Evolutionary conservation across 1,139 yeast genomes (phyloP).

Genomic region (Nematodospora anomalae): DNA sequence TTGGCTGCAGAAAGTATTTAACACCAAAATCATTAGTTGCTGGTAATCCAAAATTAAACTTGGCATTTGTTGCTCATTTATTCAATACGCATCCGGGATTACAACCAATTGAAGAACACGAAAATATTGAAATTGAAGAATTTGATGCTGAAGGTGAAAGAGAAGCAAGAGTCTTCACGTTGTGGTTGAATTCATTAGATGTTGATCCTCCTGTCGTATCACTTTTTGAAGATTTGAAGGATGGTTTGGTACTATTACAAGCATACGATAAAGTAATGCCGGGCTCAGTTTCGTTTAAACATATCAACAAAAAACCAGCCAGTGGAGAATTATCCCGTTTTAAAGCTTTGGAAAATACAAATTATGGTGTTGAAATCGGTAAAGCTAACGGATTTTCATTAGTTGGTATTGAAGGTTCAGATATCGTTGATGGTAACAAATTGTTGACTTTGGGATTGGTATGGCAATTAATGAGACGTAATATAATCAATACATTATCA

Average conservation of each 20-base stretch:
- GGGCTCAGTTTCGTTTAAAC: constrained; percentile 79
- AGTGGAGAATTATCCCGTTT: constrained; percentile 82
- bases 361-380: constrained; percentile 95
- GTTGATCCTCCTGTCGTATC: constrained; percentile 94
- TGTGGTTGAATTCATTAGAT: constrained; percentile 95
- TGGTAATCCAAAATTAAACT: constrained; percentile 93
- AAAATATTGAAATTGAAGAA: constrained; percentile 85
- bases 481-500: constrained; percentile 80
- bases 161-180: constrained; percentile 96
- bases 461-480: constrained; percentile 98
- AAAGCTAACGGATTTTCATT: constrained; percentile 87
- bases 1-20: constrained; percentile 90
- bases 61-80: constrained; percentile 95
- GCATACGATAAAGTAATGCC: constrained; percentile 97
- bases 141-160: constrained; percentile 99
- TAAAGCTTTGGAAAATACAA: constrained; percentile 93
- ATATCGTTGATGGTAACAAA: constrained; percentile 91
- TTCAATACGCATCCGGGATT: constrained; percentile 96
- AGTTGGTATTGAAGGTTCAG: constrained; percentile 98
- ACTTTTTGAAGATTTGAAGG: constrained; percentile 91
- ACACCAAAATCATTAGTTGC: constrained; percentile 92
- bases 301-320: constrained; percentile 78
- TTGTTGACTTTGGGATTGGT: constrained; percentile 91
- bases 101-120: constrained; percentile 92
- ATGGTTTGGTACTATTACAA: constrained; percentile 84